Evolutionary conservation across 768 basidiomycete species (phyloP), one percentile per base, ranked within the genome.

Genomic region (Lactarius trivialis): DNA sequence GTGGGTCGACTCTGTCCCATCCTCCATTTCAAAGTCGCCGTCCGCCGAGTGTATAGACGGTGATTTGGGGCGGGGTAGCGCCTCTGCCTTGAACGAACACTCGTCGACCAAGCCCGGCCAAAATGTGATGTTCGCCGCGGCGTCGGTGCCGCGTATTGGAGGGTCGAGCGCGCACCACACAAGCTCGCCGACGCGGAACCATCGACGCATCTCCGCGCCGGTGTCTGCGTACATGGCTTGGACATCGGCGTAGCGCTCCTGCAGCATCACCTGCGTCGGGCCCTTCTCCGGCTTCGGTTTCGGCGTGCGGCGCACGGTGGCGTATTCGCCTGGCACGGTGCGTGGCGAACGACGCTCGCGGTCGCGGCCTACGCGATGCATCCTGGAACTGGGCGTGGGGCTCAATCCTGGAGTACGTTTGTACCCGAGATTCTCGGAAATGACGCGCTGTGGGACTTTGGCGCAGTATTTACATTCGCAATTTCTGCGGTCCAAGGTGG

Each of bases 381-480:
- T 33, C 17, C 63, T 54, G 52, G 39, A 39, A 34, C 56, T 49
- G 36, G 45, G 28, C n/a, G 56, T 15, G 32, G 61, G 41, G 37
- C 56, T 50, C 56, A 60, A 52, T 17, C 34, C 28, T 6, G 55
- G 53, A 9, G 45, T 8, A 17, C 34, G 64, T 66, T 65, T 76
- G 70, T 81, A 73, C 9, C 80, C 79, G 74, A 89, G 80, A 14
- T 77, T 77, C 6, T 81, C 78, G 2, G 86, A 87, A 60, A 92
- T 86, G 68, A 85, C 82, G 41, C 80, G 81, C 71, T 92, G 90
- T 0, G 85, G 75, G 64, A 82, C 78, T 68, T 85, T 86, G 45
- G 81, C 74, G 70, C 89, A 92, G 67, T 92, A 92, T 70, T 90
- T 91, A 76, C 90, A 93, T 34, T 74, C 73, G 68, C 90, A 93